A percentile compares a stretch with the other conserved stretches of the same genome.
phyloP scores from a whole-genome alignment of 768 basidiomycete genomes.

The Galerina sulciceps region DNA sequence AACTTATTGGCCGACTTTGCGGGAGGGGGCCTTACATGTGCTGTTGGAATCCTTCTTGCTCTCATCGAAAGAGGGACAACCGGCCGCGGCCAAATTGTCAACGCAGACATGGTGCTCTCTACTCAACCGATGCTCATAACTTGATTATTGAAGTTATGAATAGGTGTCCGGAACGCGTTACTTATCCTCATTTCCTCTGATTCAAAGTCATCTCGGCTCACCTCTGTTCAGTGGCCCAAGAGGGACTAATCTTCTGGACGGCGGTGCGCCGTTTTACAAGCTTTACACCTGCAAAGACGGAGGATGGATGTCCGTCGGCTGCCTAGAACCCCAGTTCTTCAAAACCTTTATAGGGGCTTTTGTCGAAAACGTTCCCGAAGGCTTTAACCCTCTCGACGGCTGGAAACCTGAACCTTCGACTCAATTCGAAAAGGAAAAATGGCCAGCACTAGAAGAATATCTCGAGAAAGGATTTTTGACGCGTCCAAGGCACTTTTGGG shows the following conservation, averaged over 20 bases:
- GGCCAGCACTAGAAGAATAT: slow-evolving; percentile 62
- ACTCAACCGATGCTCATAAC: neutral
- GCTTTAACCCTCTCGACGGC: slow-evolving; percentile 45
- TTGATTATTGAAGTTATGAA: neutral
- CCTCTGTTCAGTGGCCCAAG: slow-evolving; percentile 45
- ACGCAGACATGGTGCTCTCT: slow-evolving; percentile 71
- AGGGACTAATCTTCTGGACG: slow-evolving; percentile 69
- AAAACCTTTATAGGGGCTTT: slow-evolving; percentile 61
- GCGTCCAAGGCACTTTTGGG: slow-evolving; percentile 71
- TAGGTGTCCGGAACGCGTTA: slow-evolving; percentile 84
- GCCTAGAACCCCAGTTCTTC: slow-evolving; percentile 78
- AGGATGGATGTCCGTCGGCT: slow-evolving; percentile 77
- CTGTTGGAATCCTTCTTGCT: slow-evolving; percentile 74
- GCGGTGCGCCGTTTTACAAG: slow-evolving; percentile 79
- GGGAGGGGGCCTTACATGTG: slow-evolving; percentile 77
- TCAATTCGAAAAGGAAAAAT: slow-evolving; percentile 52
- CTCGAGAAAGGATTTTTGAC: slow-evolving; percentile 66
- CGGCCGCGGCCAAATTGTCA: slow-evolving; percentile 75
- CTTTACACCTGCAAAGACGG: slow-evolving; percentile 77
- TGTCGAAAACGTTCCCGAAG: slow-evolving; percentile 47
- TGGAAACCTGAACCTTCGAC: slow-evolving; percentile 58
- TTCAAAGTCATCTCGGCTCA: slow-evolving; percentile 44
- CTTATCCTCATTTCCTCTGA: slow-evolving; percentile 71
- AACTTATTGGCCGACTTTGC: slow-evolving; percentile 86
- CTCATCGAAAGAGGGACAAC: slow-evolving; percentile 67